Evolutionary conservation across 306 rosid species (phyloP), one percentile per base, ranked within the genome.

Genomic region (Malus fusca): DNA sequence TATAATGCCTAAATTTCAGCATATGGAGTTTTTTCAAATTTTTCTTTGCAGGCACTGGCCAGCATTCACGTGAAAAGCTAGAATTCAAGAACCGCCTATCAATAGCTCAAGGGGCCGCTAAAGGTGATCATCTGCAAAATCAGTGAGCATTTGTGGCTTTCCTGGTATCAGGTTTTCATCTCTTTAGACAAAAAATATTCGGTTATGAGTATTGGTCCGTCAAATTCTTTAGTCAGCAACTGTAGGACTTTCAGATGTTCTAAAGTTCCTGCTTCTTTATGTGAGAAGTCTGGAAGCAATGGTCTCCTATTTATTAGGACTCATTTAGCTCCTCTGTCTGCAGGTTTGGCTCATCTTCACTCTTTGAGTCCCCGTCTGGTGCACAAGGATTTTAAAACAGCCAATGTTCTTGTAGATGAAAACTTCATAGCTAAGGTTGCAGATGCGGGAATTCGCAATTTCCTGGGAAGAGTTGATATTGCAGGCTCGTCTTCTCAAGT

Each of bases 61-160:
- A 83, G 71, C 90, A 84, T 78, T 79, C 87, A 0, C 87, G 60
- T 37, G 88, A 91, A 86, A 90, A 74, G 92, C 92, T 93, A 75
- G 98, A 93, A 78, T 93, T 93, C 97, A 88, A 90, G 92, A 85
- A 72, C 75, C 89, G 97, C 70, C 96, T 93, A 81, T 53, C 89
- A 75, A 90, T 93, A 83, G 98, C 98, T 85, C 91, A 82, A 78
- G 94, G 90, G 85, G 98, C 97, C 78, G 98, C 98, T 88, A 93
- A 88, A 93, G 98, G 98, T 93, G 97, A 93, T 91, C 93, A 89
- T 87, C 89, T 90, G 96, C 90, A 86, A 93, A 93, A 90, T 90
- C 98, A 91, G 96, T 93, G 98, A 93, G 97, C 98, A 88, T 93
- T 91, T 89, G 91, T 93, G 91, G 97, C 91, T 92, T 92, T 92